Conservation (phyloP, 2,329 filamentous ascomycete species). For the Blastomyces percursus region DNA sequence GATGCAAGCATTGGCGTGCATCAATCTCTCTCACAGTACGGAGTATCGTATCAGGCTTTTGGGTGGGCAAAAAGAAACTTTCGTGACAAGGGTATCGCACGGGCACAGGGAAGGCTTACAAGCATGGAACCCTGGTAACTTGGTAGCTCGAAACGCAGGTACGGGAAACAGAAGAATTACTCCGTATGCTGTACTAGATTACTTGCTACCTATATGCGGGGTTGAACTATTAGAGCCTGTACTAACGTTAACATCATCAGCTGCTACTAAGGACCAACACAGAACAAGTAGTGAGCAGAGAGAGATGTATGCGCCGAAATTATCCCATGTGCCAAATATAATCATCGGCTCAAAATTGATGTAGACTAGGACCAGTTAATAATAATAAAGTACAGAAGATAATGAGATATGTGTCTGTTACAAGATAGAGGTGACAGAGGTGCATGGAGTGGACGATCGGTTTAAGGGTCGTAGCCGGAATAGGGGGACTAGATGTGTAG, state of each 20-base stretch:
- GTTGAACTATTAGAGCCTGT: neutral
- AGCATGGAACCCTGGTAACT: neutral
- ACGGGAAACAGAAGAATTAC: neutral
- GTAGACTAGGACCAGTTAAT: neutral
- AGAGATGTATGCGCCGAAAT: neutral
- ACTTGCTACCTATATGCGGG: neutral
- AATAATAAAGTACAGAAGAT: neutral
- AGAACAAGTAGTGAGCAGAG: neutral
- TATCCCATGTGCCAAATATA: neutral
- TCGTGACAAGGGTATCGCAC: neutral
- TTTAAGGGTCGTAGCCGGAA: neutral
- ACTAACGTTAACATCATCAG: neutral
- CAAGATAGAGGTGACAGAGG: neutral
- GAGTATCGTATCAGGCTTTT: neutral
- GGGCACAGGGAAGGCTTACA: neutral
- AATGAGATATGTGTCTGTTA: neutral
- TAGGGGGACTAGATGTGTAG: neutral
- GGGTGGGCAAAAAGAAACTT: neutral
- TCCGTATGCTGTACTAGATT: neutral
- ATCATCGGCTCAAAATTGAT: neutral
- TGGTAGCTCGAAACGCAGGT: neutral
- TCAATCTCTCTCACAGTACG: no score
- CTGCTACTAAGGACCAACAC: neutral
- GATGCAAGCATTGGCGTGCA: neutral
- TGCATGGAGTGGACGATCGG: neutral